phyloP scores from a whole-genome alignment of 2,329 filamentous ascomycete species.

The Apiospora pterosperma region DNA sequence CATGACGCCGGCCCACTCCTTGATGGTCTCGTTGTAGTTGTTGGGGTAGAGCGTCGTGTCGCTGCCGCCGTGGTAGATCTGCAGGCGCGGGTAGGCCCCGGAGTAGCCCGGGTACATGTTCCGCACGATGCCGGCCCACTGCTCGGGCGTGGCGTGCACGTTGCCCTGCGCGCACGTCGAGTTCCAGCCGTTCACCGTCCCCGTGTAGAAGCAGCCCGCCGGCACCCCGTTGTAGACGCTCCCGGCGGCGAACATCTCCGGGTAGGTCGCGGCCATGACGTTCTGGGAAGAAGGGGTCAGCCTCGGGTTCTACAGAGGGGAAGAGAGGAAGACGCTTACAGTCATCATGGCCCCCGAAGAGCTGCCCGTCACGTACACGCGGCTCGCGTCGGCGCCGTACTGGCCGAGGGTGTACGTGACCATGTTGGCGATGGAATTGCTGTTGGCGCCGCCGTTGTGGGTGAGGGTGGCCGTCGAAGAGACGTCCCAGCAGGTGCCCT shows the following conservation, averaged over 20 bases:
- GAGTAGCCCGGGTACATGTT: constrained; percentile 33
- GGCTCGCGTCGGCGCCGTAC: constrained; percentile 46
- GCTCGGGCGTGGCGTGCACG: constrained; percentile 35
- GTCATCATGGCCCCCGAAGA: constrained; percentile 48
- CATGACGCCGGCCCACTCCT: constrained; percentile 36
- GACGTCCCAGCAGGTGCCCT: constrained; percentile 58
- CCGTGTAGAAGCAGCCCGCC: constrained; percentile 40
- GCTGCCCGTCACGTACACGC: constrained; percentile 50
- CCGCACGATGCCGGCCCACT: constrained; percentile 45
- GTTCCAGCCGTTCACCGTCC: constrained; percentile 45
- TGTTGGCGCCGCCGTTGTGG: constrained; percentile 54
- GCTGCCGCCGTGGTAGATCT: constrained; percentile 29
- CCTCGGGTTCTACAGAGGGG: not conserved
- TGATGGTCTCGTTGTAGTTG: constrained; percentile 28
- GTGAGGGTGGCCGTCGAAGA: constrained; percentile 36
- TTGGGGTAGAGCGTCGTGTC: constrained; percentile 27
- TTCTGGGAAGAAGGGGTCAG: constrained; percentile 24
- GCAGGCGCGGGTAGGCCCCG: constrained; percentile 27
- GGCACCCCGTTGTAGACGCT: constrained; percentile 41
- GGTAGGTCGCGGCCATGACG: constrained; percentile 44
- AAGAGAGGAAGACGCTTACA: constrained; percentile 14
- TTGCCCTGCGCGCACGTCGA: constrained; percentile 46
- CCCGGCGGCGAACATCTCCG: constrained; percentile 43
- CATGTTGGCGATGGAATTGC: constrained; percentile 54
- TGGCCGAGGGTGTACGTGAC: constrained; percentile 47